A percentile compares a stretch with the other conserved stretches of the same genome.
phyloP scores from a whole-genome alignment of 371 early-diverging fungal species.

The Mucor irregularis region DNA sequence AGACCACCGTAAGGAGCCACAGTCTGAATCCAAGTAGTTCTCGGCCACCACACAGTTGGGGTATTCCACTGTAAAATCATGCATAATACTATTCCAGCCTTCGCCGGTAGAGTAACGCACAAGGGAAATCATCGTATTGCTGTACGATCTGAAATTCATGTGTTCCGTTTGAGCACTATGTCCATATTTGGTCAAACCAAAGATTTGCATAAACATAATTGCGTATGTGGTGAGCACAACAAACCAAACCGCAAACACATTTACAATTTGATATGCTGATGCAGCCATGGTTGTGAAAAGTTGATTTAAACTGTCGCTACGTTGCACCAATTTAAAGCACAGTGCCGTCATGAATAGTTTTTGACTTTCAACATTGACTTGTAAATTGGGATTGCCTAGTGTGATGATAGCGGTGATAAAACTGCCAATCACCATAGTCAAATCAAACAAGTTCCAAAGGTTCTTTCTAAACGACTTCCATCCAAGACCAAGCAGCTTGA shows the following conservation, averaged over 20 bases:
- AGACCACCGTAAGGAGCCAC: constrained; percentile 65
- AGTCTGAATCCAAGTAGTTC: constrained; percentile 63
- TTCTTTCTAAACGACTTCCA: constrained; percentile 59
- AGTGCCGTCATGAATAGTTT: constrained; percentile 67
- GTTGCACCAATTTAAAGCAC: constrained; percentile 65
- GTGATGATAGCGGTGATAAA: constrained; percentile 46
- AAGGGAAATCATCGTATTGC: constrained; percentile 61
- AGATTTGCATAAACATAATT: constrained; percentile 74
- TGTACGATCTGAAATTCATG: constrained; percentile 64
- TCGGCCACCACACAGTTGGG: constrained; percentile 63
- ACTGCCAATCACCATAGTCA: constrained; percentile 53
- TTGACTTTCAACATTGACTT: constrained; percentile 56
- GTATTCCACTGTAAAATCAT: constrained; percentile 62
- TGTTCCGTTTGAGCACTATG: constrained; percentile 52
- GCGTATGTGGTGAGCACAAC: constrained; percentile 66
- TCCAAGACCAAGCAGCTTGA: constrained; percentile 59
- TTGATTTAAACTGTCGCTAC: constrained; percentile 64
- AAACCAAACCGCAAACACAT: constrained; percentile 69
- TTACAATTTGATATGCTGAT: constrained; percentile 61
- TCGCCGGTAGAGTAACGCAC: constrained; percentile 72
- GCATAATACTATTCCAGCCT: constrained; percentile 75
- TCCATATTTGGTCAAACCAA: constrained; percentile 69
- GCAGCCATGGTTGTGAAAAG: constrained; percentile 70
- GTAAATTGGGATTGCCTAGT: constrained; percentile 30
- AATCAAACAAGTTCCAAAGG: constrained; percentile 66